Base-by-base conservation (phyloP, 1,284 basidiomycete species). In the Boletus calvinii region DNA sequence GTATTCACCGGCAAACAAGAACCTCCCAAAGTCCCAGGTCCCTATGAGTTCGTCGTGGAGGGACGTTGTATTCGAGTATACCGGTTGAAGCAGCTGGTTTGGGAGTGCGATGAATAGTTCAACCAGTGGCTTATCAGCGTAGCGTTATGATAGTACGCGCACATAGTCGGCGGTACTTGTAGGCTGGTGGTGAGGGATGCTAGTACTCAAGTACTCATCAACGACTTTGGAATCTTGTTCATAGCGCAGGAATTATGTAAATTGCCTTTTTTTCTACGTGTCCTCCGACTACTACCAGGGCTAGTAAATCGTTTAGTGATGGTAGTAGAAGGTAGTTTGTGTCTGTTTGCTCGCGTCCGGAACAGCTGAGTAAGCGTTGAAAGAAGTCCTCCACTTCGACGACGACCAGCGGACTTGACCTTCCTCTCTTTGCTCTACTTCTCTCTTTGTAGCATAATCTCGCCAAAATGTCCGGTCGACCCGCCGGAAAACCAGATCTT, bases 401-500 rank as follows among this genome's bases (percentile, higher is more conserved):
- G 58, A 48, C 48, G 36, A 40, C 48, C 26, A 29, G 13, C 45
- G 35, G n/a, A 30, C 35, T 42, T 29, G 13, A 24, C 15, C 8
- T 8, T 7, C 6, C 29, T 32, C 22, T 34, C 35, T 2, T 38
- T 35, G 20, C 13, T 35, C 26, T 40, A 12, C 7, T 42, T 26
- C 7, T 18, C 3, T 45, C 12, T 48, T 26, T 63, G 48, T 59
- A 52, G 43, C 50, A 52, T 53, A 34, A 32, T 13, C 12, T 6
- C 15, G 7, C 15, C 24, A 59, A 58, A 54, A 71, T 80, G 78
- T 72, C 79, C 45, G 76, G 75, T 45, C 71, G 70, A 55, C 64
- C 67, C 1, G 56, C 74, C 39, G 78, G 77, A 67, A 86, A 84
- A 76, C 84, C 81, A 55, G 90, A 93, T 70, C 73, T 89, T 59